Percentiles rank a stretch among this genome's conserved stretches.
phyloP scores from a whole-genome alignment of 2,329 filamentous ascomycete species.

The Paecilomyces variotii region DNA sequence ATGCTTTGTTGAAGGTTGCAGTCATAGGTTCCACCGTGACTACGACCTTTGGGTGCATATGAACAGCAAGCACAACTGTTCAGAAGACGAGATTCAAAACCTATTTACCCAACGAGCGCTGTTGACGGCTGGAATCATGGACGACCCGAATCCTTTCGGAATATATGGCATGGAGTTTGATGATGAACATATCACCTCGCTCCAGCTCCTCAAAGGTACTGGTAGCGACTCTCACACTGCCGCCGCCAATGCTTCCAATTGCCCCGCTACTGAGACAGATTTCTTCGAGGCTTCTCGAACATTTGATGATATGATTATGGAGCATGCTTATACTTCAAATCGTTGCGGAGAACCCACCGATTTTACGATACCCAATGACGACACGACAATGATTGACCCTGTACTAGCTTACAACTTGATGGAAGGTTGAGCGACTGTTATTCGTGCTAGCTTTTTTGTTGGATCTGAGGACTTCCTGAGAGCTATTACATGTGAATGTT shows the following conservation, averaged over 20 bases:
- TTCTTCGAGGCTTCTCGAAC: neutral
- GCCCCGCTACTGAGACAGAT: neutral
- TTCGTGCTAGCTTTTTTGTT: neutral
- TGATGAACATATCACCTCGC: neutral
- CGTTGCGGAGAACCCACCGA: conserved; percentile 8
- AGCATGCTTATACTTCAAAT: neutral
- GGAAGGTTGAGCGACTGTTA: neutral
- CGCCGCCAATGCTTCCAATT: neutral
- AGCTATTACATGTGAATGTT: neutral
- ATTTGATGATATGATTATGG: conserved; percentile 6
- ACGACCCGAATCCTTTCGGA: conserved; percentile 17
- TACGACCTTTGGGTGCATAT: conserved; percentile 53
- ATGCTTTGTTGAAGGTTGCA: conserved; percentile 45
- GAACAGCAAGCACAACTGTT: conserved; percentile 34
- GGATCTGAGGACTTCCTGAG: neutral
- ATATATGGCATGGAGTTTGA: conserved; percentile 25
- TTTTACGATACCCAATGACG: conserved; percentile 23
- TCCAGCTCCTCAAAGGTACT: neutral
- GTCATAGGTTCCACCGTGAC: conserved; percentile 48
- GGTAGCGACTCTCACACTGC: neutral
- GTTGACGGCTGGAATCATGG: conserved; percentile 14
- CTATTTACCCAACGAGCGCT: conserved; percentile 34
- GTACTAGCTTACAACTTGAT: conserved; percentile 20
- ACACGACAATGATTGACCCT: conserved; percentile 28
- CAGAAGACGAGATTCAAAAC: conserved; percentile 32